A percentile compares a stretch with the other conserved stretches of the same genome.
These are phyloP conservation scores for Evernia prunastri DNA, from an alignment of 495 filamentous ascomycete species.

Conservation along the genomic window DNA sequence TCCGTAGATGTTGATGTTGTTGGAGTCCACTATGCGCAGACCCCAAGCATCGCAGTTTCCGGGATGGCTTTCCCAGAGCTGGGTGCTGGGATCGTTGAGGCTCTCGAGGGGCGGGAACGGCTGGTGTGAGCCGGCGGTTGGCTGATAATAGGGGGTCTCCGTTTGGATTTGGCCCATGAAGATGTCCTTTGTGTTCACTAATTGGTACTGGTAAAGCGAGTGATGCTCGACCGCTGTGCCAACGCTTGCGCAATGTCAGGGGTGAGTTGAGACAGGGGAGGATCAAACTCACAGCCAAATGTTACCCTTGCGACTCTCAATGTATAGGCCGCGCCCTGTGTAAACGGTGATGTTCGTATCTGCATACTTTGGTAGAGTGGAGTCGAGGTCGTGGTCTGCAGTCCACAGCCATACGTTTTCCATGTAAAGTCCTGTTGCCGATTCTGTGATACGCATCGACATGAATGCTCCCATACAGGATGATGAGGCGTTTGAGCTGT, in stretches of 20 bases:
- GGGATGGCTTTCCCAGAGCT: conserved; percentile 25
- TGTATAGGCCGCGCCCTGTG: conserved; percentile 57
- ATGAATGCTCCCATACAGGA: conserved; percentile 62
- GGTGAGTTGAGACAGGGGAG: background rate
- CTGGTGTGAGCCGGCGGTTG: conserved; percentile 57
- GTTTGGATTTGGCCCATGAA: conserved; percentile 76
- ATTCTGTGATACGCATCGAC: conserved; percentile 57
- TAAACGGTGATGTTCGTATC: conserved; percentile 59
- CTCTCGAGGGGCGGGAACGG: conserved; percentile 47
- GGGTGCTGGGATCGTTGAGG: conserved; percentile 21
- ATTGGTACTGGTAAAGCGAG: conserved; percentile 75
- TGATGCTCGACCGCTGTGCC: conserved; percentile 75
- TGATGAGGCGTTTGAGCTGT: conserved; percentile 29
- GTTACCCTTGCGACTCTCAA: conserved; percentile 46
- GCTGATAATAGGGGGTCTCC: conserved; percentile 71
- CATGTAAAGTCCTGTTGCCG: conserved; percentile 48
- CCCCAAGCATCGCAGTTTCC: conserved; percentile 46
- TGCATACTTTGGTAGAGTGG: conserved; percentile 24
- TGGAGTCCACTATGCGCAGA: conserved; percentile 54
- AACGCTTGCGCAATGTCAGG: conserved; percentile 34
- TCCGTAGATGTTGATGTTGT: conserved; percentile 57
- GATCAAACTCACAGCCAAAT: conserved; percentile 45
- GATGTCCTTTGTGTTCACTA: conserved; percentile 60
- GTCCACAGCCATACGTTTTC: conserved; percentile 71
- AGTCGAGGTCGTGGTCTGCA: conserved; percentile 69